Conservation (phyloP, 1,284 basidiomycete species). For the Marasmius oreades region DNA sequence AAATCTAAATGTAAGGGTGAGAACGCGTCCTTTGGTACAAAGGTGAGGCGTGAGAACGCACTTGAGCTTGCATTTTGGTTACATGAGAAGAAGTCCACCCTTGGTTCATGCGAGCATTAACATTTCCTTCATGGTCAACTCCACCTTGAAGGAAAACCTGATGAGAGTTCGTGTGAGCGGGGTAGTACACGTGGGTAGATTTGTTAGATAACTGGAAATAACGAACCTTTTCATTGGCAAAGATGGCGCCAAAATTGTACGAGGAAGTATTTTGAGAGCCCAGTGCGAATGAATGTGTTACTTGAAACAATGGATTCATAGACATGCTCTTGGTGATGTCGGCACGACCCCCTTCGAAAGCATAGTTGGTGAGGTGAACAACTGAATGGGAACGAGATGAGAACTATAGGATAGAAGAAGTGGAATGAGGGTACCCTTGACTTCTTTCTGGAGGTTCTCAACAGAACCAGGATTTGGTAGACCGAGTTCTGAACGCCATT, state of each 20-base stretch:
- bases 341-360: slow-evolving; percentile 96
- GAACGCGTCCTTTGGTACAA: slow-evolving; percentile 6
- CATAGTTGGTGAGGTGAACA: slow-evolving; percentile 90
- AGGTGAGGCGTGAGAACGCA: slow-evolving; percentile 32
- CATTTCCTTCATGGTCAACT: slow-evolving; percentile 89
- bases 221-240: slow-evolving; percentile 79
- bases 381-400: slow-evolving; percentile 41
- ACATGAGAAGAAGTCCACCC: slow-evolving; percentile 81
- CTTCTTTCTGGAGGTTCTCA: slow-evolving; percentile 89
- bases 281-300: slow-evolving; percentile 92
- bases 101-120: slow-evolving; percentile 89
- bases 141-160: slow-evolving; percentile 92
- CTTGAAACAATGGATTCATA: slow-evolving; percentile 94
- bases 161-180: slow-evolving; percentile 11
- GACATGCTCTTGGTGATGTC: slow-evolving; percentile 95
- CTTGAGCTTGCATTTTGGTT: slow-evolving; percentile 90
- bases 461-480: slow-evolving; percentile 86
- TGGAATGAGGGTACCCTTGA: slow-evolving; percentile 59
- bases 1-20: slow-evolving; percentile 43
- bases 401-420: slow-evolving; percentile 2
- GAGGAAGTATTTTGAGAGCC: slow-evolving; percentile 76
- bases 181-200: slow-evolving; percentile 14
- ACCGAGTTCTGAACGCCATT: slow-evolving; percentile 78
- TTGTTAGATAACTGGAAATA: neutral
- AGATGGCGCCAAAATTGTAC: slow-evolving; percentile 96